Evolutionary conservation across 1,284 basidiomycete species (phyloP).

Genomic region (Phlebopus sp.): DNA sequence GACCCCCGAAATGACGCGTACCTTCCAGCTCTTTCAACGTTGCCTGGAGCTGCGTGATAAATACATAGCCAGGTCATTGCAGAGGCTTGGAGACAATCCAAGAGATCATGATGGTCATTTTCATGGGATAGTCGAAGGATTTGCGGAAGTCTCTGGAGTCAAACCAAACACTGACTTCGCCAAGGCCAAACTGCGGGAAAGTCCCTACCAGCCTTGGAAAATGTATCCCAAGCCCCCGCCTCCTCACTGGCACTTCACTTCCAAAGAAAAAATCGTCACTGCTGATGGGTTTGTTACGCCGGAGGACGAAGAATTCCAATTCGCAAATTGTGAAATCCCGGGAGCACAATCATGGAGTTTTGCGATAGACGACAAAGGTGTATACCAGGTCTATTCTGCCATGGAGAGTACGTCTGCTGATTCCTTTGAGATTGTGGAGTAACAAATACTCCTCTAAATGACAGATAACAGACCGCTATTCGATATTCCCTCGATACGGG

Average conservation of each 20-base stretch:
- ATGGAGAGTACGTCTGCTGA: constrained; percentile 34
- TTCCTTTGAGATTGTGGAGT: constrained; percentile 1
- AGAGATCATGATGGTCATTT: constrained; percentile 82
- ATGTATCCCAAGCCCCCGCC: constrained; percentile 90
- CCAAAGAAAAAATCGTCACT: constrained; percentile 50
- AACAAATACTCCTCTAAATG: background rate
- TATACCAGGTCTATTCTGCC: constrained; percentile 76
- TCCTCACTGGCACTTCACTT: constrained; percentile 89
- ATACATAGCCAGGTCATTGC: constrained; percentile 82
- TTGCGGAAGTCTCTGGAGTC: constrained; percentile 65
- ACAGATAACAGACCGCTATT: constrained; percentile 58
- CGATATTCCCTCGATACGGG: constrained; percentile 82
- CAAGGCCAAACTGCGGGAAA: constrained; percentile 29
- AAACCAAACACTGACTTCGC: constrained; percentile 55
- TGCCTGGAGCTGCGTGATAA: constrained; percentile 91
- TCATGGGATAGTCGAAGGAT: constrained; percentile 53
- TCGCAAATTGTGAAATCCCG: constrained; percentile 71
- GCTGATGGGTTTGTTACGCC: constrained; percentile 36
- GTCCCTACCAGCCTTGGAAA: constrained; percentile 63
- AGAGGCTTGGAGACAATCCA: constrained; percentile 90
- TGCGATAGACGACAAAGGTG: constrained; percentile 79
- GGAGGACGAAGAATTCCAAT: constrained; percentile 60
- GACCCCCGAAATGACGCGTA: constrained; percentile 49
- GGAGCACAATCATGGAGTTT: constrained; percentile 60
- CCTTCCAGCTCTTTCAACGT: constrained; percentile 66